Evolutionary conservation across 768 basidiomycete species (phyloP).

Genomic region (Russula virescens): DNA sequence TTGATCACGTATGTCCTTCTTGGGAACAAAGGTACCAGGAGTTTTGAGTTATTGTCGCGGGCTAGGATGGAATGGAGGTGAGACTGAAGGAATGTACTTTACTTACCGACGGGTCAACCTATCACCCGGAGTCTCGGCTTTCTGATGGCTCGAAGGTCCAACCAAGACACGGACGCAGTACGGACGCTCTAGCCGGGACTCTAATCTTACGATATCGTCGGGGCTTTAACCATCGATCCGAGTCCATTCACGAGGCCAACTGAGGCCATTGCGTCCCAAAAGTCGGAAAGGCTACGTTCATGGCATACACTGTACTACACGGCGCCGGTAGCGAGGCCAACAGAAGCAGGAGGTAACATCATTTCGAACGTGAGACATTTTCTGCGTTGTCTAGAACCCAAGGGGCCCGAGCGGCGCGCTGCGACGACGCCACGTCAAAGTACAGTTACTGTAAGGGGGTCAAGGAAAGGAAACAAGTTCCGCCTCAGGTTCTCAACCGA

Average conservation of each 20-base stretch:
- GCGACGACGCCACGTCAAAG: conserved; percentile 12
- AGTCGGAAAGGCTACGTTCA: too few relatives aligned
- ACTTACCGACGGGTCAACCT: conserved; percentile 2
- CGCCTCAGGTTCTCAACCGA: not conserved
- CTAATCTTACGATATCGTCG: conserved; percentile 13
- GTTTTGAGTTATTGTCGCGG: not conserved
- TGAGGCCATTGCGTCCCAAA: not conserved
- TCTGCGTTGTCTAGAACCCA: not conserved
- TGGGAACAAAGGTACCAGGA: not conserved
- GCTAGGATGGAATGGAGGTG: not conserved
- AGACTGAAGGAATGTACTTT: not conserved
- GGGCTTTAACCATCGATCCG: not conserved
- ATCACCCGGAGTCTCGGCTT: not conserved
- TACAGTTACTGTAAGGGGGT: too few relatives aligned
- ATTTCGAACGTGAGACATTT: not conserved
- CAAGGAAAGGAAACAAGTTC: not conserved
- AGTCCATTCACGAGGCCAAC: not conserved
- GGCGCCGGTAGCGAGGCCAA: too few relatives aligned
- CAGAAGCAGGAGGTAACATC: not conserved
- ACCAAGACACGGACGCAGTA: too few relatives aligned
- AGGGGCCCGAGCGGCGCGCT: too few relatives aligned
- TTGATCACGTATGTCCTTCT: not conserved
- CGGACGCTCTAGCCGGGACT: not conserved
- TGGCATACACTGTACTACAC: too few relatives aligned
- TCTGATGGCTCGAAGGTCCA: not conserved